Conservation (phyloP, 352 stramenopile genomes). For the Globisporangium apiculatum region DNA sequence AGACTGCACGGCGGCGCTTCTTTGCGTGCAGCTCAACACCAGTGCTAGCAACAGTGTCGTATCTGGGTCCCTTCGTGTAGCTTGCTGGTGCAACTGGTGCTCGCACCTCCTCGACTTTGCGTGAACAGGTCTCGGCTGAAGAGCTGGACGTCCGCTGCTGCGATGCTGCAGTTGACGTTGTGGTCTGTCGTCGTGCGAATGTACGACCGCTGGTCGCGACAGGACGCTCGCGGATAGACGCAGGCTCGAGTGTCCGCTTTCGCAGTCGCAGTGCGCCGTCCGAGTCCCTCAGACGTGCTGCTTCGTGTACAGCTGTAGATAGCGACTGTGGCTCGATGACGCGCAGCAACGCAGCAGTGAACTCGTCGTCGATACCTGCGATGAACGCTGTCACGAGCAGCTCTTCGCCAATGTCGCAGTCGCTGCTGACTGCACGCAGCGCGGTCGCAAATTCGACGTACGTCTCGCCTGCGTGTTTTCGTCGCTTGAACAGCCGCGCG, state of each 20-base stretch:
- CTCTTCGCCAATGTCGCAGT: constrained; percentile 4
- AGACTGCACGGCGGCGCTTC: constrained; percentile 4
- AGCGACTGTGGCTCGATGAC: constrained; percentile 5
- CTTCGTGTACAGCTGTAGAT: constrained; percentile 3
- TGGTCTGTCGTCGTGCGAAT: neutral
- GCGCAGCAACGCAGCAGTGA: constrained; percentile 10
- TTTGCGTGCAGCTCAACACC: neutral
- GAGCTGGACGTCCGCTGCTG: neutral
- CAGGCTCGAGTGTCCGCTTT: neutral
- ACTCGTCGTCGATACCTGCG: constrained; percentile 8
- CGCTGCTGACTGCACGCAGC: neutral
- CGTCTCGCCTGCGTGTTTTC: constrained; percentile 7
- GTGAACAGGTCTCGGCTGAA: neutral
- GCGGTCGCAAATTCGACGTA: constrained; percentile 4
- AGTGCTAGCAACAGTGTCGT: neutral
- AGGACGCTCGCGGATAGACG: neutral
- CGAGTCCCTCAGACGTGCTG: constrained; percentile 5
- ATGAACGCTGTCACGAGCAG: constrained; percentile 11
- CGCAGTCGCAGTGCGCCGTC: neutral
- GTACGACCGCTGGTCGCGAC: constrained; percentile 1
- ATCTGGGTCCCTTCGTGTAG: neutral
- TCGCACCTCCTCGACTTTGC: constrained; percentile 1
- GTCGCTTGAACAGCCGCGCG: constrained; percentile 9
- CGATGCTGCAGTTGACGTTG: neutral
- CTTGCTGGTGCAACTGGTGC: neutral